phyloP scores from a whole-genome alignment of 208 protist species.

The Leishmania major region DNA sequence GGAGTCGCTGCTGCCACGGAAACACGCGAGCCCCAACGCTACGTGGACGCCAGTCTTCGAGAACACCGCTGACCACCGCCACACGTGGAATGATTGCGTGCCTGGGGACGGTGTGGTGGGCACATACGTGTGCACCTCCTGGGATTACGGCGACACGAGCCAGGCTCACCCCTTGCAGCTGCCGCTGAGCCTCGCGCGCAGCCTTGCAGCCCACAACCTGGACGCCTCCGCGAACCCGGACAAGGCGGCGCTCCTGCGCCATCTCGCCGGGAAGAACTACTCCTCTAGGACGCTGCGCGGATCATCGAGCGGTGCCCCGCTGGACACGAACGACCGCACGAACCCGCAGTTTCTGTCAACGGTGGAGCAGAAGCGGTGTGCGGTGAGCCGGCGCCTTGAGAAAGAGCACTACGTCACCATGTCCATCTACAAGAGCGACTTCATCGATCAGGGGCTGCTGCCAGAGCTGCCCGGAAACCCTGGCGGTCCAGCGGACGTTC shows the following conservation, averaged over 20 bases:
- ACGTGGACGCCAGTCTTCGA: constrained; percentile 10
- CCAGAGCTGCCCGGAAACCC: constrained; percentile 73
- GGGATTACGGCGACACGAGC: constrained; percentile 74
- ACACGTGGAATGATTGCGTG: constrained; percentile 7
- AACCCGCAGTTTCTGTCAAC: constrained; percentile 64
- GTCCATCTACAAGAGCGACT: constrained; percentile 75
- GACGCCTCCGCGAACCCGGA: constrained; percentile 42
- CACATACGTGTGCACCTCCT: constrained; percentile 69
- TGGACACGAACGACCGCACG: constrained; percentile 51
- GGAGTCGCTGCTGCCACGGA: constrained; percentile 51
- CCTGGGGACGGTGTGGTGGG: constrained; percentile 9
- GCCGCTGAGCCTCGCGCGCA: constrained; percentile 56
- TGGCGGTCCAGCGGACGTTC: constrained; percentile 25
- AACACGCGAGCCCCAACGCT: not conserved
- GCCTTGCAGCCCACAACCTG: constrained; percentile 45
- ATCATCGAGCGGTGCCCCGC: constrained; percentile 10
- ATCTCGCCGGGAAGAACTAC: constrained; percentile 46
- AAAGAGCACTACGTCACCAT: constrained; percentile 72
- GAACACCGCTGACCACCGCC: not conserved
- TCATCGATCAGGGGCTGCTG: constrained; percentile 60
- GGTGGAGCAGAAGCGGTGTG: constrained; percentile 48
- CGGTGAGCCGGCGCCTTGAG: constrained; percentile 62
- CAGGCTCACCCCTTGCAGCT: constrained; percentile 73
- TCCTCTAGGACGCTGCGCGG: not conserved
- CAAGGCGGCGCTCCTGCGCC: constrained; percentile 60